Percentiles rank a stretch among this genome's conserved stretches.
phyloP scores from a whole-genome alignment of 2,329 filamentous ascomycete species.

The Exophiala aquamarina region DNA sequence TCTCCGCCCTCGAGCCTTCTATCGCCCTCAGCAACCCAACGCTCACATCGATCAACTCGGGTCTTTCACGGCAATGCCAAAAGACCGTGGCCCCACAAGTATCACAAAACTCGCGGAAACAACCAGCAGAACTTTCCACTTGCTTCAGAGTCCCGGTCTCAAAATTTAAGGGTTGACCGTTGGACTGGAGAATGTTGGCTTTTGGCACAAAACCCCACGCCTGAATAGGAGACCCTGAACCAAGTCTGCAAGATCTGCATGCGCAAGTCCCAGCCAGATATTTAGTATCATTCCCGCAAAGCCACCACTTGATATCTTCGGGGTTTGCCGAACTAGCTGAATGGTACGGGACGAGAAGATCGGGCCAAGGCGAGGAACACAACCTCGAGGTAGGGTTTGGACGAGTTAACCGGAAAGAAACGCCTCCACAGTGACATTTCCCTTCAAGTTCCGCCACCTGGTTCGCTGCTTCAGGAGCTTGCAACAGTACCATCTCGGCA shows the following conservation, averaged over 20 bases:
- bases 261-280: conserved; percentile 63
- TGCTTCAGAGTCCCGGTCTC: conserved; percentile 47
- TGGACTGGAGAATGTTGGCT: conserved; percentile 41
- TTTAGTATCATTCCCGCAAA: conserved; percentile 47
- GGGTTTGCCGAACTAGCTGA: conserved; percentile 44
- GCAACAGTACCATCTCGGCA: background rate
- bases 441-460: conserved; percentile 34
- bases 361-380: conserved; percentile 52
- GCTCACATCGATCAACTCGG: conserved; percentile 63
- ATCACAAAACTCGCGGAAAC: conserved; percentile 62
- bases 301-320: conserved; percentile 59
- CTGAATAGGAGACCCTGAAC: conserved; percentile 63
- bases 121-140: conserved; percentile 55
- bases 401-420: conserved; percentile 58
- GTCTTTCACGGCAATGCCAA: conserved; percentile 56
- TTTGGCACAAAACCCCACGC: conserved; percentile 66
- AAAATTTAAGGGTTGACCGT: conserved; percentile 35
- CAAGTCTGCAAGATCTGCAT: conserved; percentile 62
- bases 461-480: background rate
- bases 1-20: conserved; percentile 56
- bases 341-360: conserved; percentile 53
- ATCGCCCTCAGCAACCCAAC: conserved; percentile 55
- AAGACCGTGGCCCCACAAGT: conserved; percentile 65
- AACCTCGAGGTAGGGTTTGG: conserved; percentile 50
- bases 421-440: conserved; percentile 42